Base-by-base conservation (phyloP, 2,329 filamentous ascomycete genomes). In the Sclerotinia trifoliorum region DNA sequence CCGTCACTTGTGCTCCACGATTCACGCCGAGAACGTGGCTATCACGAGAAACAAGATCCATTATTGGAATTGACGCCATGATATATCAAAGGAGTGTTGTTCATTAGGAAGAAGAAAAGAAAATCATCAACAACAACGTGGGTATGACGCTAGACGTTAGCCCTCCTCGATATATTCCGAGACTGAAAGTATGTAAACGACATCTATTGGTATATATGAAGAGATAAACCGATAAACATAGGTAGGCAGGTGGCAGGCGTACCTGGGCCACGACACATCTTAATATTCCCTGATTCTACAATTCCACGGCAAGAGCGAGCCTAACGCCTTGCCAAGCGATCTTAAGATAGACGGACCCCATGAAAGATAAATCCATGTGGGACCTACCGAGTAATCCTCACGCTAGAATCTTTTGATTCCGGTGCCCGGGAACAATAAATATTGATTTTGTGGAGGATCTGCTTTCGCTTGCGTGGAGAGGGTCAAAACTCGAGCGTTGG, bases 1-100 rank as follows among this genome's bases (percentile, higher is more conserved):
- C 75, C 5, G 74, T 77, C 44, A 77, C 73, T 61, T 76, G 73
- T 19, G 73, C 71, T 39, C 73, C 72, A 5, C 73, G 70, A 48
- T 68, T 72, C 29, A 74, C 52, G 19, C 54, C 69, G 21, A 62
- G 17, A 44, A 66, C 60, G 29, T 48, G 4, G 19, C 17, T 24
- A 26, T 51, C 29, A 42, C 46, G 46, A 21, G 60, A 63, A 8
- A 42, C 5, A 29, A 24, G 46, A 5, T 51, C n/a, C n/a, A 51
- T 51, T 35, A 24, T 21, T 51, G 60, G 8, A 15, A 52, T 39
- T n/a, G 21, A 63, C 11, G 26, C 60, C 46, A 24, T 63, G n/a
- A 15, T 51, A 26, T 39, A 42, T 39, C 29, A 32, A 62, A 13
- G 46, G 26, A 51, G 60, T 26, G 17, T 49, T 62, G 32, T 19